These are phyloP conservation scores for Macrophomina pseudophaseolina DNA, from an alignment of 2,329 filamentous ascomycete genomes.

Conservation along the genomic window DNA sequence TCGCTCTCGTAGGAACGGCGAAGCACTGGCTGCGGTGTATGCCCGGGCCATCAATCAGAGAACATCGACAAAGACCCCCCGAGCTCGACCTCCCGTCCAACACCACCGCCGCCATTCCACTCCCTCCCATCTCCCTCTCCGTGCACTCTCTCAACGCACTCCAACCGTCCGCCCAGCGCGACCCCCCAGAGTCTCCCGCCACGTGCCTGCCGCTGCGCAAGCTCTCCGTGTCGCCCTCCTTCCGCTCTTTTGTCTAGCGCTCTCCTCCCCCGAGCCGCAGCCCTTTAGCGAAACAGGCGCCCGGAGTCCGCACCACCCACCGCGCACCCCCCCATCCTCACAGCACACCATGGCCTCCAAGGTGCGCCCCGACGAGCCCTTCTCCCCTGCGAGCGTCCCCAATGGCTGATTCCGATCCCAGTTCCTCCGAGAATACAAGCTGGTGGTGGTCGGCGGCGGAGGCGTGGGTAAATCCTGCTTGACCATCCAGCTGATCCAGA, in stretches of 20 bases:
- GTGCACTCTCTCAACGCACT: conserved; percentile 22
- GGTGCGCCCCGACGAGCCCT: conserved; percentile 33
- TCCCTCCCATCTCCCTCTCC: conserved; percentile 24
- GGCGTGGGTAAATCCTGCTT: conserved; percentile 99
- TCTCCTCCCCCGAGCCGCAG: conserved; percentile 23
- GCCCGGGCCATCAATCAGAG: conserved; percentile 26
- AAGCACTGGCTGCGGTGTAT: conserved; percentile 22
- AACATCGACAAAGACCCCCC: conserved; percentile 26
- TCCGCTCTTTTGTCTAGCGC: conserved; percentile 26
- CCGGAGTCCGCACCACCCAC: conserved; percentile 19
- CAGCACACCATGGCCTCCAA: conserved; percentile 43
- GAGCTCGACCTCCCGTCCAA: conserved; percentile 26
- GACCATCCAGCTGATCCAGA: conserved; percentile 82
- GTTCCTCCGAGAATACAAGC: conserved; percentile 61
- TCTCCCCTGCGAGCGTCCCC: conserved; percentile 1
- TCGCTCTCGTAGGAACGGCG: conserved; percentile 17
- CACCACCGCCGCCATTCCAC: conserved; percentile 22
- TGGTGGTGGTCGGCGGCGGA: conserved; percentile 94
- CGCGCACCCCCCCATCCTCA: conserved; percentile 24
- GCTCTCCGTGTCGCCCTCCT: conserved; percentile 8
- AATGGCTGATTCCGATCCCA: conserved; percentile 40
- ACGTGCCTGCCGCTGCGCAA: conserved; percentile 14
- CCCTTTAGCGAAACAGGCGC: conserved; percentile 27
- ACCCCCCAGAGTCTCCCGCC: conserved; percentile 6
- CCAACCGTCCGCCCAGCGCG: background rate